These are phyloP conservation scores for Metschnikowia similis DNA, from an alignment of 805 yeast species.

Conservation along the genomic window DNA sequence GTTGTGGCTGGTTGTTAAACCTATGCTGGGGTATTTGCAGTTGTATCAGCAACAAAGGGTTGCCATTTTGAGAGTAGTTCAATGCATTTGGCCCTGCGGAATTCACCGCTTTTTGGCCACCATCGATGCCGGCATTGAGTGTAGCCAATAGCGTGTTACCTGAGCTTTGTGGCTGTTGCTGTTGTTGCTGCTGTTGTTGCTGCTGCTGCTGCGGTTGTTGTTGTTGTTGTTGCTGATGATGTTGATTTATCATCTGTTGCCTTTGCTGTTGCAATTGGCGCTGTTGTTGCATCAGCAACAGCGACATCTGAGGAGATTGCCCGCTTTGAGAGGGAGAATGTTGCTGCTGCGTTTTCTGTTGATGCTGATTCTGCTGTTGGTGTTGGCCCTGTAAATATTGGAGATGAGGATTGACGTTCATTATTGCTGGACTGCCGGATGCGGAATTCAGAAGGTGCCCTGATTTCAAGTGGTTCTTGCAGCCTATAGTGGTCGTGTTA, in stretches of 20 bases:
- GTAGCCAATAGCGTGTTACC: conserved; percentile 36
- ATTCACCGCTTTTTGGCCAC: conserved; percentile 6
- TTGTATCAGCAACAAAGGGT: conserved; percentile 27
- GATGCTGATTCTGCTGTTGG: conserved; percentile 10
- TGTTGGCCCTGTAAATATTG: conserved; percentile 32
- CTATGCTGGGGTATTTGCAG: conserved; percentile 25
- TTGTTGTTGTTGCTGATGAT: conserved; percentile 28
- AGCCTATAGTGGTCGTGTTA: background rate
- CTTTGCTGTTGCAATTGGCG: conserved; percentile 27
- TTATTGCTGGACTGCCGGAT: conserved; percentile 8
- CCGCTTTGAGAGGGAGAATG: conserved; percentile 21
- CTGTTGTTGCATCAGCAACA: conserved; percentile 28
- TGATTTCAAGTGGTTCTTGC: background rate
- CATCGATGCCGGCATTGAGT: conserved; percentile 26
- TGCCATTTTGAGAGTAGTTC: conserved; percentile 16
- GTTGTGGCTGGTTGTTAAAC: conserved; percentile 11
- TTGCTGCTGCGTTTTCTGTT: conserved; percentile 26
- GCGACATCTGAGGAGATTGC: conserved; percentile 35
- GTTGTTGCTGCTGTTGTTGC: conserved; percentile 22
- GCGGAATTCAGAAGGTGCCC: background rate
- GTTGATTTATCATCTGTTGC: conserved; percentile 31
- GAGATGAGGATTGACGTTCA: conserved; percentile 42
- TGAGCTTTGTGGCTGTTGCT: conserved; percentile 10
- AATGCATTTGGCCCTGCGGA: conserved; percentile 3
- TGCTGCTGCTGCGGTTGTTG: conserved; percentile 18